Percentiles rank a stretch among this genome's conserved stretches.
Conservation (phyloP, 78 protist species). For the Dictyostelium capitatum region DNA sequence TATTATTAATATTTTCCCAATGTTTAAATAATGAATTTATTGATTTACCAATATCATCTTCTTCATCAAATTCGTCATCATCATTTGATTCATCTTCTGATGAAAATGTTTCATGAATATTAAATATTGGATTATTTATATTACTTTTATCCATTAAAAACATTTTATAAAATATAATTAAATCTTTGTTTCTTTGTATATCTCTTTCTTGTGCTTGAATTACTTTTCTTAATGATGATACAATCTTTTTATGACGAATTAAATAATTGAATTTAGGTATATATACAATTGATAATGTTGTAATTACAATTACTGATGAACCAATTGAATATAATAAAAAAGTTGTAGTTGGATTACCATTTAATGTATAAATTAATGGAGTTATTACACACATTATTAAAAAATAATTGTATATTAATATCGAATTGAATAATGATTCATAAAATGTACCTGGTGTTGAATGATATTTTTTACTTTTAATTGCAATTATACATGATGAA, state of each 20-base stretch:
- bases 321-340: slow-evolving; percentile 32
- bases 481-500: slow-evolving; percentile 30
- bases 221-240: slow-evolving; percentile 11
- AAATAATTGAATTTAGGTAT: slow-evolving; percentile 50
- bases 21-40: background rate
- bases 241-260: slow-evolving; percentile 6
- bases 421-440: slow-evolving; percentile 38
- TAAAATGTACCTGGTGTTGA: slow-evolving; percentile 65
- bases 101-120: slow-evolving; percentile 17
- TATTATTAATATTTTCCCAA: background rate
- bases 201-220: slow-evolving; percentile 49
- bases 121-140: background rate
- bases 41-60: background rate
- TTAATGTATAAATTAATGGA: slow-evolving; percentile 16
- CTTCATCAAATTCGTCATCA: background rate
- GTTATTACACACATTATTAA: background rate
- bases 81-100: slow-evolving; percentile 27
- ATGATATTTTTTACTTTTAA: slow-evolving; percentile 20
- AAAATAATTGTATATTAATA: slow-evolving; percentile 28
- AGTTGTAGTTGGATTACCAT: slow-evolving; percentile 20
- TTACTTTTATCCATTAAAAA: slow-evolving; percentile 19
- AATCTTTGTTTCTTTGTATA: slow-evolving; percentile 49
- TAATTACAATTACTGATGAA: background rate
- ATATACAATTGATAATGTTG: background rate
- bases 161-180: slow-evolving; percentile 19